A percentile compares a stretch with the other conserved stretches of the same genome.
Conservation (phyloP, 345 rosid genomes). For the Litchi chinensis region DNA sequence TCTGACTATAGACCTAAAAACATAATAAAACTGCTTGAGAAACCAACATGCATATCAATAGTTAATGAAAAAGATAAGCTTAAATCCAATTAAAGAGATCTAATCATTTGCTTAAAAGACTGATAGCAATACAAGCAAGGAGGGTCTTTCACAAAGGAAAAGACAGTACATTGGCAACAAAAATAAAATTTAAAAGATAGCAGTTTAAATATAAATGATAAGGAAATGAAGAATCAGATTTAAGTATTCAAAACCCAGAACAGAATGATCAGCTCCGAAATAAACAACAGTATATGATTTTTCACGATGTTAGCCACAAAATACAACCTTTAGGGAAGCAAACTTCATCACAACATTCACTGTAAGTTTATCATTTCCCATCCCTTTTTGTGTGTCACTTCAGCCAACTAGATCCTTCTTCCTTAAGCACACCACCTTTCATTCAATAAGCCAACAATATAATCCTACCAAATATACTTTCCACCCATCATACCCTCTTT, state of each 20-base stretch:
- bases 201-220: neutral
- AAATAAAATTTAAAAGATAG: neutral
- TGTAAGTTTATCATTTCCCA: slow-evolving; percentile 6
- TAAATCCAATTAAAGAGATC: neutral
- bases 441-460: neutral
- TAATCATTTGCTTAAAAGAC: neutral
- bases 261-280: slow-evolving; percentile 4
- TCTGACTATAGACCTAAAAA: neutral
- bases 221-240: neutral
- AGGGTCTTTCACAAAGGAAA: neutral
- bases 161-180: neutral
- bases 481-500: neutral
- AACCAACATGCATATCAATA: neutral
- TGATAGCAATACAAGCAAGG: neutral
- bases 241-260: neutral
- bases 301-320: neutral
- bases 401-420: neutral
- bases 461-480: neutral
- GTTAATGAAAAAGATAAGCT: neutral
- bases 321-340: neutral
- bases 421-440: neutral
- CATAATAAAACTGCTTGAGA: neutral
- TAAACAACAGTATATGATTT: neutral
- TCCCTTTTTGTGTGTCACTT: neutral
- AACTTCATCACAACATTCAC: neutral